These are phyloP conservation scores for Vachellia collinsii DNA, from an alignment of 306 rosid species.

Conservation along the genomic window DNA sequence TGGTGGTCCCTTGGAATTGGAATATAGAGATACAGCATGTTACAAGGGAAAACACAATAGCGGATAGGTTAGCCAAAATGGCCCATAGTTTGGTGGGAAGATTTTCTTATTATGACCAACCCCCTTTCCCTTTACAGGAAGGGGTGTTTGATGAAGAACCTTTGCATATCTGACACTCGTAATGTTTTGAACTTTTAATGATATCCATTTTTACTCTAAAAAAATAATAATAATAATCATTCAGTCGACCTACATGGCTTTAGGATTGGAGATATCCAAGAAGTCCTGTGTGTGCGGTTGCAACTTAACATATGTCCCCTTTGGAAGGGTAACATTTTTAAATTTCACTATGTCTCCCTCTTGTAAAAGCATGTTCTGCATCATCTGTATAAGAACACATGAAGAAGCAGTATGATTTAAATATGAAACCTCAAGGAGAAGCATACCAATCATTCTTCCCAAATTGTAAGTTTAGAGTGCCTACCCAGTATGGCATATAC, in stretches of 20 bases:
- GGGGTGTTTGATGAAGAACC: no score
- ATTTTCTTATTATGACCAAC: no score
- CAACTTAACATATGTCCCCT: slow-evolving; percentile 71
- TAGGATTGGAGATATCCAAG: slow-evolving; percentile 77
- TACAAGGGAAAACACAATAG: no score
- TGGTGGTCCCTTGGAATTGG: no score
- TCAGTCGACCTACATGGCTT: slow-evolving; percentile 63
- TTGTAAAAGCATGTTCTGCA: slow-evolving; percentile 75
- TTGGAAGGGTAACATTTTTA: slow-evolving; percentile 66
- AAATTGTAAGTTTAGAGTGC: background rate
- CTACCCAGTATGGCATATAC: slow-evolving; percentile 88
- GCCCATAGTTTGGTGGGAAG: no score
- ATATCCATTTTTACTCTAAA: no score
- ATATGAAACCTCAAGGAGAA: background rate
- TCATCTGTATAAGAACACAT: slow-evolving; percentile 51
- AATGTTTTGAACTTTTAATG: no score
- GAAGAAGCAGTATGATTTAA: slow-evolving; percentile 17
- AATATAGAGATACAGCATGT: no score
- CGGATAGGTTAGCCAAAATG: no score
- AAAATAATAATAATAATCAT: background rate
- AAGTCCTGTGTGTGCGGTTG: slow-evolving; percentile 76
- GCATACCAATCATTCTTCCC: background rate
- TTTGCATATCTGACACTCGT: no score
- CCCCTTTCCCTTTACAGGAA: no score
- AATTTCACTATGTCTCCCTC: slow-evolving; percentile 65